Evolutionary conservation across 2,329 filamentous ascomycete genomes (phyloP), one percentile per base, ranked within the genome.

Genomic region (Microsporum ferrugineum): DNA sequence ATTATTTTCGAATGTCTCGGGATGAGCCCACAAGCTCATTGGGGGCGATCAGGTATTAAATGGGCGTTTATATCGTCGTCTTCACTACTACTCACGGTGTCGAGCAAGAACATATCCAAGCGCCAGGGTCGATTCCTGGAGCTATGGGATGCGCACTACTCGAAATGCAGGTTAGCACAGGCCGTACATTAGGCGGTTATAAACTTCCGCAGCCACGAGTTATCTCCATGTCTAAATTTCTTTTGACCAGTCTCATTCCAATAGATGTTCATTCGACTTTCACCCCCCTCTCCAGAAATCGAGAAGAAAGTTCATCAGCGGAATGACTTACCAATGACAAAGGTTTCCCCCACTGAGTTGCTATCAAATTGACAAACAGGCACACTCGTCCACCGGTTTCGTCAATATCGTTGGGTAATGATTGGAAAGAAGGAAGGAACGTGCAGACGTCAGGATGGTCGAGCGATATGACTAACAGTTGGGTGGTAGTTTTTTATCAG

Each of bases 51-150:
- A 39, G 41, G 31, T 27, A 29, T 62, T 29, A 39, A 55, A 43
- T 36, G 51, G 2, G 41, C 29, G 36, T 29, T 41, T 39, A 56
- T 53, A 59, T 63, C 63, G 56, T 63, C 62, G 63, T 66, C 62
- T 63, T 65, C 63, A 58, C 58, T 63, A 39, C 57, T 55, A 36
- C 51, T 43, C 33, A 14, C 34, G 38, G 41, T 63, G 27, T 65
- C 62, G 23, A 62, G 62, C 51, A 58, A 45, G 58, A 56, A 63
- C 64, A 66, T 66, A 47, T 65, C 64, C 41, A 59, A 43, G 56
- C 59, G 23, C 57, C 34, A 57, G 36, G 12, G 51, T 36, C 5
- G 31, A 55, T 34, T 31, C 27, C 51, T 55, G 51, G 33, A 36
- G 33, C 51, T 55, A 47, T 55, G 29, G 33, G 23, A 34, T 17